Base-by-base conservation (phyloP, 148 eudicot genomes). In the Silene conica region DNA sequence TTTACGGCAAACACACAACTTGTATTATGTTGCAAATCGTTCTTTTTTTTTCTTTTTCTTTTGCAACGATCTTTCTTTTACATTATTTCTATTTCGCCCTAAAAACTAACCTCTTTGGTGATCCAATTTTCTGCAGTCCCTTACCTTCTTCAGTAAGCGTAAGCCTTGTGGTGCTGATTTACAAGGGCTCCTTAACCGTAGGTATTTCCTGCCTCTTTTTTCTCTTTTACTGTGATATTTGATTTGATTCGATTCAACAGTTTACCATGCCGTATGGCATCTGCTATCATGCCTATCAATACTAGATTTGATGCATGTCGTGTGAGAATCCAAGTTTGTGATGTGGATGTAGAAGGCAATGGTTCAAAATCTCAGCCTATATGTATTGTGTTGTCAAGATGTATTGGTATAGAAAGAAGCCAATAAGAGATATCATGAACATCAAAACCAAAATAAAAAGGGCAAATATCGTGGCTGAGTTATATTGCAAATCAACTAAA, bases 121-220 rank as follows among this genome's bases (percentile, higher is more conserved):
- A 31, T 31, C 19, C 56, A 2, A 12, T 71, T 69, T 64, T 64
- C 43, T 79, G 76, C 79, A 80, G 82, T 80, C 34, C 82, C 79
- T 3, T 80, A 80, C 73, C 63, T 80, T 50, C 61, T 80, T 70
- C 82, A 64, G 38, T 80, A 28, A 80, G 68, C 63, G 65, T 62
- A 75, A 16, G 28, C 16, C 20, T 54, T 41, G 59, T 9, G 60
- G 52, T 46, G 15, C 25, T 23, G 23, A 25, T 12, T 55, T 56
- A 57, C 31, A 41, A 63, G 71, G 26, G 71, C 10, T 25, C 74
- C 64, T 26, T 34, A n/a, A 54, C 62, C 22, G 58, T 63, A 74
- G 71, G 81, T 79, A 73, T 25, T 20, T 46, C 20, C 38, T 7
- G 15, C 63, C 23, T 16, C 31, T 67, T 22, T 60, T 60, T 64